Evolutionary conservation across 1,284 basidiomycete genomes (phyloP).

Genomic region (Rhodotorula sp.): DNA sequence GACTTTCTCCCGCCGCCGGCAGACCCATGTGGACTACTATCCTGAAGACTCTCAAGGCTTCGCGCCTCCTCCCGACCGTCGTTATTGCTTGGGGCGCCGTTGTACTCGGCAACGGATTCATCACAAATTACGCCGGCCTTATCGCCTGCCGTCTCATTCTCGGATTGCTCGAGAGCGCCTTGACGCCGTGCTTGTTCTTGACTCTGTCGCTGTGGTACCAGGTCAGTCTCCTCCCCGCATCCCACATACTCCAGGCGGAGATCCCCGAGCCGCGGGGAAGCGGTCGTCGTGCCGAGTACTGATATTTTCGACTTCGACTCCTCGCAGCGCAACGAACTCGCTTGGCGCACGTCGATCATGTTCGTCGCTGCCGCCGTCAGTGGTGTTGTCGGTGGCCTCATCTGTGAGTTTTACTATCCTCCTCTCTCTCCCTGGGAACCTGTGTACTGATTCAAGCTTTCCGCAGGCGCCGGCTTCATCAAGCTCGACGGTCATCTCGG

Average conservation of each 20-base stretch:
- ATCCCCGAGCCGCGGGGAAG: no score
- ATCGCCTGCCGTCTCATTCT: conserved; percentile 21
- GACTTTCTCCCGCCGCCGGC: no score
- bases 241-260: conserved; percentile 37
- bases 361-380: conserved; percentile 26
- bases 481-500: conserved; percentile 15
- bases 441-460: neutral
- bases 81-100: conserved; percentile 16
- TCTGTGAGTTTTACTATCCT: neutral
- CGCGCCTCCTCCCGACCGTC: conserved; percentile 6
- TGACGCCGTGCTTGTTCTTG: conserved; percentile 21
- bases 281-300: conserved; percentile 31
- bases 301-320: conserved; percentile 36
- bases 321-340: conserved; percentile 42
- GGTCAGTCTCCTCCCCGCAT: neutral
- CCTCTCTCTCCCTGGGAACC: no score
- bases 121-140: conserved; percentile 16
- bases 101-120: conserved; percentile 22
- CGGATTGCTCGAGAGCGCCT: conserved; percentile 12
- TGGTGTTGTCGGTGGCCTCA: neutral
- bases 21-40: conserved; percentile 16
- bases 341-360: conserved; percentile 44
- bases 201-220: neutral
- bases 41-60: conserved; percentile 1
- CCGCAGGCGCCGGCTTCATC: conserved; percentile 5